Evolutionary conservation across 2,329 filamentous ascomycete species (phyloP).

Genomic region (Venturia asperata): DNA sequence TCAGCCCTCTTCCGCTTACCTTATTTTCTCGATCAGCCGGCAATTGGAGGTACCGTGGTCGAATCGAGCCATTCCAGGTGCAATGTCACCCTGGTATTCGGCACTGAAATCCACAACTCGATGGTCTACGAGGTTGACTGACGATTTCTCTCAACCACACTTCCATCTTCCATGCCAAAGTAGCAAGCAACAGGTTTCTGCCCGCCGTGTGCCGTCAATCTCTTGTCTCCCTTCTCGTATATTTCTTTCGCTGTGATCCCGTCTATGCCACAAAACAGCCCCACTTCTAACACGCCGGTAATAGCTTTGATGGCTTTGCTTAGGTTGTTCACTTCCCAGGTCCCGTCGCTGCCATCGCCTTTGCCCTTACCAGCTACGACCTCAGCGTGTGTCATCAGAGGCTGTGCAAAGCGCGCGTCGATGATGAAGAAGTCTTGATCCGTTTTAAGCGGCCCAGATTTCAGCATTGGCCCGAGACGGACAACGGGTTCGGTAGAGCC

Average conservation of each 20-base stretch:
- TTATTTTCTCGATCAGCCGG: neutral
- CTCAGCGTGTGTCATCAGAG: constrained; percentile 60
- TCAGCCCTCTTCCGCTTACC: neutral
- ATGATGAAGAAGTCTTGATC: constrained; percentile 87
- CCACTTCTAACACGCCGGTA: constrained; percentile 83
- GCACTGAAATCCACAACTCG: neutral
- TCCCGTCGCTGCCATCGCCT: constrained; percentile 54
- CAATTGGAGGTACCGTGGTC: neutral
- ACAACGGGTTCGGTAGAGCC: constrained; percentile 66
- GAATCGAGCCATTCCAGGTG: neutral
- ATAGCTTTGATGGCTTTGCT: constrained; percentile 70
- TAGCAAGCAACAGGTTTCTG: constrained; percentile 93
- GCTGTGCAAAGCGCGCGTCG: constrained; percentile 73
- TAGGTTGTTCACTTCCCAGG: constrained; percentile 74
- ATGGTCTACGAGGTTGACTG: neutral
- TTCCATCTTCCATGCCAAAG: constrained; percentile 73
- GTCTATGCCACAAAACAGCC: constrained; percentile 78
- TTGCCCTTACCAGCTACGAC: constrained; percentile 38
- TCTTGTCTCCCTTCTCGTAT: constrained; percentile 24
- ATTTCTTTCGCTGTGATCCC: constrained; percentile 59
- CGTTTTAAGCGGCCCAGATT: constrained; percentile 76
- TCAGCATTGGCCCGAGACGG: constrained; percentile 64
- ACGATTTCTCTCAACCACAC: constrained; percentile 15
- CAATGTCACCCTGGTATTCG: neutral
- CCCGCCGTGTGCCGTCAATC: constrained; percentile 48